Base-by-base conservation (phyloP, 2,329 filamentous ascomycete species). In the Didymella keratinophila region DNA sequence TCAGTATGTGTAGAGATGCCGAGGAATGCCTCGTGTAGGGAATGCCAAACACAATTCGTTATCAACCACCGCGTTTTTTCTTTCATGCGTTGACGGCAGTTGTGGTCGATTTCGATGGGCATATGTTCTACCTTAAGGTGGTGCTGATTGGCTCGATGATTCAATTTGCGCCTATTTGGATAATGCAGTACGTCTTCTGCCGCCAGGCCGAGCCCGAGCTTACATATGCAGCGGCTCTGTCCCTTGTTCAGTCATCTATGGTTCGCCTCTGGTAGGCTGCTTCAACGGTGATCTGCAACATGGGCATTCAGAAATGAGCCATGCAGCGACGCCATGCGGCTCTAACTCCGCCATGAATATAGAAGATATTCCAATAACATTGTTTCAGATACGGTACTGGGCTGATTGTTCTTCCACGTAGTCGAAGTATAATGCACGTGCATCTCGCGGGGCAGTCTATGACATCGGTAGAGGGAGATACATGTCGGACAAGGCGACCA, bases 311-410 rank as follows among this genome's bases (percentile, higher is more conserved):
- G 64, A 63, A 60, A 58, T 49, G 58, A 64, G 65, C 66, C 66
- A 68, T 71, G 72, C 70, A 66, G 60, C 58, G 54, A 61, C 60
- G 67, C 66, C 60, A 68, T 71, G 71, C 71, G 70, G 69, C 70
- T 74, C 67, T 66, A 50, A 61, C 49, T 52, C 49, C 37, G 45
- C 54, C 41, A 30, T 52, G 47, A 48, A 48, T 59, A 60, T 48
- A 54, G 43, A 46, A 36, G 20, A 27, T 25, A 23, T 47, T 36
- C n/a, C 27, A 42, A 53, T 43, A 42, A 46, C 20, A 54, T 32
- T 16, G 44, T 50, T 57, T 53, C 39, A 46, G 34, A 49, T 44
- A 52, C 32, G 41, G 18, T 32, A 44, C 44, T 43, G 42, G 27
- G 47, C 39, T 56, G 18, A 43, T 34, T 18, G 41, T 52, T 28